Conservation (phyloP, 192 early-diverging fungal species). For the Oehlia diaphana region DNA sequence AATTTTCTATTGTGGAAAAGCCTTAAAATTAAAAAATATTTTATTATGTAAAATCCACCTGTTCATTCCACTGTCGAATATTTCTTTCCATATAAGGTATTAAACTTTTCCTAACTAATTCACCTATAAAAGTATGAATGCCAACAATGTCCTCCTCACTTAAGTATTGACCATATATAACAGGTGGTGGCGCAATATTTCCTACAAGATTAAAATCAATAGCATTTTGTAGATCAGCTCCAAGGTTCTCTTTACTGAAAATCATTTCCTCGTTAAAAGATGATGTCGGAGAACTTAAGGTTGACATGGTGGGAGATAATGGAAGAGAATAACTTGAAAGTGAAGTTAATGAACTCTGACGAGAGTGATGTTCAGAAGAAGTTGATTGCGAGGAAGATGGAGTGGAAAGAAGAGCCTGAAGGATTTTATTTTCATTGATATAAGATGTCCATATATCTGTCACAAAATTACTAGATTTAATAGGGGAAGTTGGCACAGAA, state of each 20-base stretch:
- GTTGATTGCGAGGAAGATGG: conserved; percentile 24
- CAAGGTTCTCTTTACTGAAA: conserved; percentile 38
- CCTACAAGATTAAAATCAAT: conserved; percentile 31
- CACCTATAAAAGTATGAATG: conserved; percentile 50
- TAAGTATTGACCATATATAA: conserved; percentile 54
- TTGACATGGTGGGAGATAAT: conserved; percentile 38
- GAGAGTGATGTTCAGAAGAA: conserved; percentile 29
- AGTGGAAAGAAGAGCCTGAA: conserved; percentile 25
- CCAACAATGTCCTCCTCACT: conserved; percentile 53
- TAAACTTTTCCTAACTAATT: conserved; percentile 72
- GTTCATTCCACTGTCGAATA: conserved; percentile 87
- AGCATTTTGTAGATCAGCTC: conserved; percentile 36
- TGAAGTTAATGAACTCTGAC: conserved; percentile 35
- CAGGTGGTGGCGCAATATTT: conserved; percentile 30
- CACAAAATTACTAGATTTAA: background rate
- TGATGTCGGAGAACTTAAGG: conserved; percentile 35
- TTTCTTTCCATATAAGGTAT: conserved; percentile 88
- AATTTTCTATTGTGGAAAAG: background rate
- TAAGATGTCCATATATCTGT: conserved; percentile 48
- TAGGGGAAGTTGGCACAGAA: background rate
- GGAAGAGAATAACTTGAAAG: conserved; percentile 16
- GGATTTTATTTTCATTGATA: conserved; percentile 34
- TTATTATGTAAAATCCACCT: conserved; percentile 35
- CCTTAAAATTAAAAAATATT: background rate
- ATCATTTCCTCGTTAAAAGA: conserved; percentile 35